Evolutionary conservation across 1,139 yeast species (phyloP).

Genomic region (Taiozyma sp.): DNA sequence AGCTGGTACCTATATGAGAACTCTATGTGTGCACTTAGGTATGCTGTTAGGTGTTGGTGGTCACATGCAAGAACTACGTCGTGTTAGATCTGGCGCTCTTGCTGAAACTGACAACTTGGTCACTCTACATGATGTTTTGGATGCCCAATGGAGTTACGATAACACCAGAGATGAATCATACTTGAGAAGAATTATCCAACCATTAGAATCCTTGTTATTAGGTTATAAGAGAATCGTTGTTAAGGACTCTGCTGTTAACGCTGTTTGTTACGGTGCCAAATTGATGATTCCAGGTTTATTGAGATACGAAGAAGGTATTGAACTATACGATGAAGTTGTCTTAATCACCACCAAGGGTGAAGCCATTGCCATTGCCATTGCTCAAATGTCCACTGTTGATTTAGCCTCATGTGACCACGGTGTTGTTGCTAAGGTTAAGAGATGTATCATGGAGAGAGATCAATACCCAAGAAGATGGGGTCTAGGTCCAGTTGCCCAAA

Average conservation of each 20-base stretch:
- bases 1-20: conserved; percentile 99
- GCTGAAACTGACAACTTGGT: conserved; percentile 89
- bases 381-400: conserved; percentile 98
- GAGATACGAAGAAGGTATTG: conserved; percentile 97
- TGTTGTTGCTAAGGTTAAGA: conserved; percentile 96
- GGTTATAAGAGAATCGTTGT: conserved; percentile 98
- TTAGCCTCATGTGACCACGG: conserved; percentile 97
- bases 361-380: conserved; percentile 97
- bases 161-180: conserved; percentile 96
- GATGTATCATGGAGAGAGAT: conserved; percentile 99
- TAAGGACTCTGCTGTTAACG: conserved; percentile 96
- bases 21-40: conserved; percentile 97
- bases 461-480: conserved; percentile 99
- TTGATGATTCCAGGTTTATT: conserved; percentile 97
- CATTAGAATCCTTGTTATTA: conserved; percentile 86
- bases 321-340: conserved; percentile 95
- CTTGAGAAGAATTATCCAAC: conserved; percentile 90
- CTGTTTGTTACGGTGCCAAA: conserved; percentile 98
- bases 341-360: conserved; percentile 99
- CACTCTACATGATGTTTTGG: conserved; percentile 94
- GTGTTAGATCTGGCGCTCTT: conserved; percentile 97
- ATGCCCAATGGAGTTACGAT: conserved; percentile 97
- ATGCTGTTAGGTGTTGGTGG: conserved; percentile 98
- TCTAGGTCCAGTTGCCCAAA: conserved; percentile 96
- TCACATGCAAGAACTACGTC: conserved; percentile 99